Evolutionary conservation across 129 eudicot species (phyloP).

Genomic region (Sambucus nigra): DNA sequence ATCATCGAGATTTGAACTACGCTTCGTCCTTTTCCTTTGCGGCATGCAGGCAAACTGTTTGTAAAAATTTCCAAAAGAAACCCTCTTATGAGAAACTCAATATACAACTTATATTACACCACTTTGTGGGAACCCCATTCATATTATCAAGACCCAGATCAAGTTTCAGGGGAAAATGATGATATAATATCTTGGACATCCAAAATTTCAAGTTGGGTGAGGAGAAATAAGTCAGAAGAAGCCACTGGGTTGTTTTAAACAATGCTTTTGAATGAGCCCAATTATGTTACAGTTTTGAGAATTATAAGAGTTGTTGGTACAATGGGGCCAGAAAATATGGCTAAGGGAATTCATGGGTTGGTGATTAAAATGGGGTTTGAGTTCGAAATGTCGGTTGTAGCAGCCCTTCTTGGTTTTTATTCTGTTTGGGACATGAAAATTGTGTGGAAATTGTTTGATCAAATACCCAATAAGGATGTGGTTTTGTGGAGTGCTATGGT

Average conservation of each 20-base stretch:
- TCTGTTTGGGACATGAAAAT: slow-evolving; percentile 22
- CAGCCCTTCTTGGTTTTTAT: slow-evolving; percentile 41
- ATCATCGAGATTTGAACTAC: no score
- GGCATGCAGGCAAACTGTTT: slow-evolving; percentile 31
- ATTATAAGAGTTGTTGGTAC: slow-evolving; percentile 23
- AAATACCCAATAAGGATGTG: slow-evolving; percentile 22
- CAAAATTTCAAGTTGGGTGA: slow-evolving; percentile 32
- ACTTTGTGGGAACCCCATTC: neutral
- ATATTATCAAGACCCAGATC: slow-evolving; percentile 13
- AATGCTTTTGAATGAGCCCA: slow-evolving; percentile 28
- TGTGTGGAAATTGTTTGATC: slow-evolving; percentile 24
- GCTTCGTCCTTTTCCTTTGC: no score
- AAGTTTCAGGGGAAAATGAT: slow-evolving; percentile 11
- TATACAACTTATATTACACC: slow-evolving; percentile 1
- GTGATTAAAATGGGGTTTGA: slow-evolving; percentile 33
- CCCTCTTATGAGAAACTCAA: neutral
- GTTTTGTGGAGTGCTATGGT: slow-evolving; percentile 46
- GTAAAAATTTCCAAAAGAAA: slow-evolving; percentile 25
- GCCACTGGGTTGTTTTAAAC: slow-evolving; percentile 34
- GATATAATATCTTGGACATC: slow-evolving; percentile 29
- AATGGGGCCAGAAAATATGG: slow-evolving; percentile 8
- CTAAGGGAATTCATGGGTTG: slow-evolving; percentile 23
- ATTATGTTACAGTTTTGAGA: slow-evolving; percentile 36
- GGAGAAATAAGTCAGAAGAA: slow-evolving; percentile 22
- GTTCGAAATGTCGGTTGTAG: slow-evolving; percentile 23